Evolutionary conservation across 208 protist species (phyloP).

Genomic region (Trypanosomatidae sp.): DNA sequence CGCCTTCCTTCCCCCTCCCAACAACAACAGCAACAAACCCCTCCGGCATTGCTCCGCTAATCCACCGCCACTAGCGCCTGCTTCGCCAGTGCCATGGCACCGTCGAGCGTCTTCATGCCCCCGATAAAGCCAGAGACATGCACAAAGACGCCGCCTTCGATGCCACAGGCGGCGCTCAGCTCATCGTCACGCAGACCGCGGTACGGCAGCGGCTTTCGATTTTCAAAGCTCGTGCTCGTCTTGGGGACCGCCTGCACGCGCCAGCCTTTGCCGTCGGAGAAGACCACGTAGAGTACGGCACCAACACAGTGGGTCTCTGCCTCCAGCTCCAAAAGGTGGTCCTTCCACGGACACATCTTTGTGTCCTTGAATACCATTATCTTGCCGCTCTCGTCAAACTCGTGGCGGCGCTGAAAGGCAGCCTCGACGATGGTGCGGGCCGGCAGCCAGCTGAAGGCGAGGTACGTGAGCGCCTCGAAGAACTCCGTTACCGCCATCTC

Average conservation of each 20-base stretch:
- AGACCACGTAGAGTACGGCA: conserved; percentile 88
- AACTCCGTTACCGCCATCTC: conserved; percentile 88
- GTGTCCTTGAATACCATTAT: conserved; percentile 77
- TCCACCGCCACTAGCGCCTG: conserved; percentile 56
- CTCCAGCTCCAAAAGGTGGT: conserved; percentile 93
- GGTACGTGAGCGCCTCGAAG: conserved; percentile 78
- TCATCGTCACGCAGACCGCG: conserved; percentile 93
- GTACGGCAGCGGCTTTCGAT: conserved; percentile 90
- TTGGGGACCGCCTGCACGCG: conserved; percentile 91
- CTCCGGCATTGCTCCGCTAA: neutral
- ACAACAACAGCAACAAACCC: too few relatives aligned
- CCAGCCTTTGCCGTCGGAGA: conserved; percentile 87
- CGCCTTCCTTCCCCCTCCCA: neutral
- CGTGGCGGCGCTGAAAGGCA: conserved; percentile 53
- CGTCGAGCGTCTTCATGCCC: conserved; percentile 93
- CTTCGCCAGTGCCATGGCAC: conserved; percentile 90
- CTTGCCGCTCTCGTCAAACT: conserved; percentile 65
- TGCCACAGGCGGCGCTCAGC: conserved; percentile 76
- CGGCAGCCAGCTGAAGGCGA: conserved; percentile 91
- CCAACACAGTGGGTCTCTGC: conserved; percentile 46
- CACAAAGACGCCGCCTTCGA: conserved; percentile 93
- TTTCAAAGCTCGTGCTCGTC: conserved; percentile 65
- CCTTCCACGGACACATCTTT: conserved; percentile 92
- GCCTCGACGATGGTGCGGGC: conserved; percentile 81
- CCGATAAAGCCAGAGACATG: conserved; percentile 97